Evolutionary conservation across 2,329 filamentous ascomycete genomes (phyloP).

Genomic region (Blumeriella jaapii): DNA sequence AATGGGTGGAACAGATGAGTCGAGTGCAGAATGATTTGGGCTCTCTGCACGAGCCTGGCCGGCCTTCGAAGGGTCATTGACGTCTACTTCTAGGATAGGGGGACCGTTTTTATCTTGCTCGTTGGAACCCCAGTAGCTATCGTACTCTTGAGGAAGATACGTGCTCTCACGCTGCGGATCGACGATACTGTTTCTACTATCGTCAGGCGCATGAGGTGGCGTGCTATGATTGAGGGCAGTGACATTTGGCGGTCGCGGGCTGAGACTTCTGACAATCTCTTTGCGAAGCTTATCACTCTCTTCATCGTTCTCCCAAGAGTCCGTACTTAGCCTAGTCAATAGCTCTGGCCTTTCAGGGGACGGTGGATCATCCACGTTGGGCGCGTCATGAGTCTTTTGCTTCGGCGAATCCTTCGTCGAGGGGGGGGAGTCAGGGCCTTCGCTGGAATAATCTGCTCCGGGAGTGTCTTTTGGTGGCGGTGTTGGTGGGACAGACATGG

Average conservation of each 20-base stretch:
- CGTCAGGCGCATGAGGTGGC: slow-evolving; percentile 6
- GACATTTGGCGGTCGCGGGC: slow-evolving; percentile 32
- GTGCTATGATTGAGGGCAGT: slow-evolving; percentile 9
- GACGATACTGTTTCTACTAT: slow-evolving; percentile 10
- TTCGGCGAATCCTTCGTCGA: slow-evolving; percentile 9
- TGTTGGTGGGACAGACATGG: slow-evolving; percentile 30
- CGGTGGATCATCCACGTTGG: slow-evolving; percentile 5
- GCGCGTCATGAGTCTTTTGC: slow-evolving; percentile 4
- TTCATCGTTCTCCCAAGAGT: slow-evolving; percentile 29
- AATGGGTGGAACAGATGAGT: slow-evolving; percentile 8
- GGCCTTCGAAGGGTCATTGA: slow-evolving; percentile 1
- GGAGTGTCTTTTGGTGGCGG: slow-evolving; percentile 35
- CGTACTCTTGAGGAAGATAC: slow-evolving; percentile 54
- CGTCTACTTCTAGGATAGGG: slow-evolving; percentile 1
- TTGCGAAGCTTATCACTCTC: slow-evolving; percentile 62
- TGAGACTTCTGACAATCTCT: slow-evolving; percentile 63
- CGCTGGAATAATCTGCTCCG: background rate
- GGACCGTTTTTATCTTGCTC: slow-evolving; percentile 28
- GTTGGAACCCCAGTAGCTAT: slow-evolving; percentile 49
- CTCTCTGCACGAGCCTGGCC: background rate
- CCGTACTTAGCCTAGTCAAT: slow-evolving; percentile 15
- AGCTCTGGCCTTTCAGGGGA: slow-evolving; percentile 10
- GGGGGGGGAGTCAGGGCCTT: slow-evolving; percentile 12
- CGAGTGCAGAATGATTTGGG: slow-evolving; percentile 18
- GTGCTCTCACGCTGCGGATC: slow-evolving; percentile 44